These are phyloP conservation scores for Penicillium manginii DNA, from an alignment of 495 filamentous ascomycete genomes.

Conservation along the genomic window DNA sequence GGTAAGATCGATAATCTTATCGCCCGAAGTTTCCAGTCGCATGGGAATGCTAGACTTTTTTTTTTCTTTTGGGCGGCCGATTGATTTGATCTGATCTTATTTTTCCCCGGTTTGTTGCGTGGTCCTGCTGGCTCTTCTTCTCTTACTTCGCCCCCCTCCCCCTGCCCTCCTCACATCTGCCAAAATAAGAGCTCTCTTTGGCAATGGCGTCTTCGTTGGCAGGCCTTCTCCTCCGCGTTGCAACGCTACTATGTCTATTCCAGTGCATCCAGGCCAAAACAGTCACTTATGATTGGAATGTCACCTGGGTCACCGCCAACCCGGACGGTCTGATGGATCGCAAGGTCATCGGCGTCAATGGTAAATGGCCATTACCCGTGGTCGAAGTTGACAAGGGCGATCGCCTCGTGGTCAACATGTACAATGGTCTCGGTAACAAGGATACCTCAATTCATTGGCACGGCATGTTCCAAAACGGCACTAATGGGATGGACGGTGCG, in stretches of 20 bases:
- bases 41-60: constrained; percentile 1
- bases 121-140: constrained; percentile 3
- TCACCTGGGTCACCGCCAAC: constrained; percentile 79
- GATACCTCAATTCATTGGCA: constrained; percentile 77
- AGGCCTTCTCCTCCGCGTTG: constrained; percentile 15
- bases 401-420: constrained; percentile 68
- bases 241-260: constrained; percentile 15
- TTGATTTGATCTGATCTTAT: constrained; percentile 1
- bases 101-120: not conserved
- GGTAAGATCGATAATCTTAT: constrained; percentile 31
- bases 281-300: constrained; percentile 76
- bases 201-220: constrained; percentile 20
- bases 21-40: constrained; percentile 4
- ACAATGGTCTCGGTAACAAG: constrained; percentile 74
- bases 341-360: constrained; percentile 79
- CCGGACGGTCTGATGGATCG: constrained; percentile 72
- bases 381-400: constrained; percentile 75
- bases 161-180: not conserved
- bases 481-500: constrained; percentile 76
- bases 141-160: constrained; percentile 1
- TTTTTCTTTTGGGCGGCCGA: not conserved
- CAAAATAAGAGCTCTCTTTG: not conserved
- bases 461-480: constrained; percentile 73
- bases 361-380: constrained; percentile 73
- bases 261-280: constrained; percentile 53